Base-by-base conservation (phyloP, 306 rosid genomes). In the Prunus armeniaca region DNA sequence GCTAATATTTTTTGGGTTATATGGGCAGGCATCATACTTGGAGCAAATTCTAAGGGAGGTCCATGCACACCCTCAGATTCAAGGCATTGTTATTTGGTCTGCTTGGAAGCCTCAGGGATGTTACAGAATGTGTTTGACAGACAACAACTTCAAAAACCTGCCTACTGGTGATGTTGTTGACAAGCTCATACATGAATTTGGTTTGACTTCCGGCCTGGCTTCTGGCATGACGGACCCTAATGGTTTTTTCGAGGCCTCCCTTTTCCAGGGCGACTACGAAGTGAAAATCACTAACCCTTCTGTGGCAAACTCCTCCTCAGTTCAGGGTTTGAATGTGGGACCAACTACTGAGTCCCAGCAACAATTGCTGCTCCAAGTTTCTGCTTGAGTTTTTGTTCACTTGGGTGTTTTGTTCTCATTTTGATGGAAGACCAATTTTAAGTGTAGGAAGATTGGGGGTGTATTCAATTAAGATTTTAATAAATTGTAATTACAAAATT, bases 61-160 rank as follows among this genome's bases (percentile, higher is more conserved):
- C 38, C 80, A 84, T 6, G 75, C 94, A 2, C 98, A 91, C 76
- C 98, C 97, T 14, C 45, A 13, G 25, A 80, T 94, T 56, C 41
- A 67, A 7, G 98, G 98, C 7, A 90, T 91, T 9, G 80, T 91
- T 14, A 58, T 91, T 69, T 94, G 97, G 96, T 73, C 93, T 61
- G 86, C 83, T 46, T 80, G 89, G 88, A 47, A 72, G 9, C 86
- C 93, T 15, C 5, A 65, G 46, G 93, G 91, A 47, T 89, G 96
- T 68, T 88, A 80, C 38, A 55, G 56, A 12, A 83, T 87, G 85
- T 90, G 97, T 46, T 83, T 93, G 55, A 84, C 88, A 10, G 97
- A 93, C 46, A 85, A 74, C 76, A 87, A 86, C 62, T 93, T 91
- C 86, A 76, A 22, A 18, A 93, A 93, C 85, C 79, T 91, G 51